Evolutionary conservation across 2,329 filamentous ascomycete genomes (phyloP).

Genomic region (Trichoderma hamatum): DNA sequence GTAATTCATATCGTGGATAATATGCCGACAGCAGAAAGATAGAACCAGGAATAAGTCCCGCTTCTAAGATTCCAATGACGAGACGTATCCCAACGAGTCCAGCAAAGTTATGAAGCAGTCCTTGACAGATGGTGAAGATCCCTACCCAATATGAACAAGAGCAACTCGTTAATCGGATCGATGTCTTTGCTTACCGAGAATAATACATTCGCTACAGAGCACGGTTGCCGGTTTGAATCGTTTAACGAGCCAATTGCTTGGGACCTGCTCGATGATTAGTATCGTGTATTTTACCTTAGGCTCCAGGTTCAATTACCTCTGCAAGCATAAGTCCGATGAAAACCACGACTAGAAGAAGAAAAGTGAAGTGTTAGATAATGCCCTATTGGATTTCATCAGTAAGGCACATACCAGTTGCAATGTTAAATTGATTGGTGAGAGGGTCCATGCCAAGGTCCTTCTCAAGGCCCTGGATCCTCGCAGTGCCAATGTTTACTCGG

Average conservation of each 20-base stretch:
- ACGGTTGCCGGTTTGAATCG: constrained; percentile 33
- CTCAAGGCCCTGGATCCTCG: constrained; percentile 33
- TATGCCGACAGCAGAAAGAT: constrained; percentile 34
- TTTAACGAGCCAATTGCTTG: constrained; percentile 33
- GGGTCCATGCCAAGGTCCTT: constrained; percentile 30
- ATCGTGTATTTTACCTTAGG: constrained; percentile 28
- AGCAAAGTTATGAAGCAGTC: constrained; percentile 32
- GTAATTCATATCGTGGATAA: constrained; percentile 32
- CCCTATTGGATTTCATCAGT: not conserved
- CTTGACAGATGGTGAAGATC: constrained; percentile 34
- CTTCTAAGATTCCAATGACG: constrained; percentile 33
- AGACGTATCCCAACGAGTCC: constrained; percentile 32
- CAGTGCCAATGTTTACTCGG: constrained; percentile 35
- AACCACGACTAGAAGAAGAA: constrained; percentile 3
- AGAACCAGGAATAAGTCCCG: constrained; percentile 34
- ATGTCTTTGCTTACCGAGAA: constrained; percentile 27
- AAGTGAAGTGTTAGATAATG: not conserved
- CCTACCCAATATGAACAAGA: constrained; percentile 26
- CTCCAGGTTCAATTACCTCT: constrained; percentile 15
- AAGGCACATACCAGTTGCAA: constrained; percentile 6
- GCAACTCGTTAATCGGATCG: not conserved
- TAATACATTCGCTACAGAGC: constrained; percentile 20
- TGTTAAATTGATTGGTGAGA: constrained; percentile 18
- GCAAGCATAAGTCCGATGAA: constrained; percentile 22
- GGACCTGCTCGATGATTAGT: constrained; percentile 23